These are phyloP conservation scores for Nigrospora oryzae DNA, from an alignment of 2,329 filamentous ascomycete species.

Conservation along the genomic window DNA sequence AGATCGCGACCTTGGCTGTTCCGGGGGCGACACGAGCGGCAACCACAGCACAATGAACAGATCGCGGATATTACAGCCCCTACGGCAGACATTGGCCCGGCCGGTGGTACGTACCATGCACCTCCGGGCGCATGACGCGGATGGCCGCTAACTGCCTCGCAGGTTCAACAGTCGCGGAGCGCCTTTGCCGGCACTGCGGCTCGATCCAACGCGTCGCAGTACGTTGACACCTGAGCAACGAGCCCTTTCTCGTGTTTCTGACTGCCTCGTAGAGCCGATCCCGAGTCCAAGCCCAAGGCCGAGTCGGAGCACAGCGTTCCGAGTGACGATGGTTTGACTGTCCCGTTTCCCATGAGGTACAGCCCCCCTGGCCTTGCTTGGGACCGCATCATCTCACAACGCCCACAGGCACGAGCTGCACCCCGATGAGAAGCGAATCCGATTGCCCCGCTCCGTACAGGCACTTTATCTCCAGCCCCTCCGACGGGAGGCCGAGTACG, in stretches of 20 bases:
- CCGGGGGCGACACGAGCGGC: constrained; percentile 8
- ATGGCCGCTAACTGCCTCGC: constrained; percentile 7
- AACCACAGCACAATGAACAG: constrained; percentile 18
- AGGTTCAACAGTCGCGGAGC: constrained; percentile 17
- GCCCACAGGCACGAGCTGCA: neutral
- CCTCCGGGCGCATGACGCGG: neutral
- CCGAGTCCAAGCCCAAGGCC: neutral
- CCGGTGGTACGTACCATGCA: constrained; percentile 14
- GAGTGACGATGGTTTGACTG: neutral
- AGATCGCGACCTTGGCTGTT: constrained; percentile 10
- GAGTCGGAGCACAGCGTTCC: neutral
- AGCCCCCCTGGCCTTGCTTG: neutral
- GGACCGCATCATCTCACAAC: neutral
- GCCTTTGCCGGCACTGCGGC: constrained; percentile 11
- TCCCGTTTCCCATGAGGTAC: constrained; percentile 3
- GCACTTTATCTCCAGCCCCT: constrained; percentile 81
- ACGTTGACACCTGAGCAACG: constrained; percentile 3
- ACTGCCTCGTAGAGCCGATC: constrained; percentile 7
- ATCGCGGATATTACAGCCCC: constrained; percentile 17
- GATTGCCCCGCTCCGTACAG: constrained; percentile 72
- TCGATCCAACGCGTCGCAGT: constrained; percentile 18
- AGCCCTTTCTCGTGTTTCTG: neutral
- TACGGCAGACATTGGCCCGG: constrained; percentile 17
- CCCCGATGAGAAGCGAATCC: constrained; percentile 22
- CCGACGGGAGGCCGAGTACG: constrained; percentile 63